phyloP scores from a whole-genome alignment of 106 monocot species.

The Chionographis japonica region DNA sequence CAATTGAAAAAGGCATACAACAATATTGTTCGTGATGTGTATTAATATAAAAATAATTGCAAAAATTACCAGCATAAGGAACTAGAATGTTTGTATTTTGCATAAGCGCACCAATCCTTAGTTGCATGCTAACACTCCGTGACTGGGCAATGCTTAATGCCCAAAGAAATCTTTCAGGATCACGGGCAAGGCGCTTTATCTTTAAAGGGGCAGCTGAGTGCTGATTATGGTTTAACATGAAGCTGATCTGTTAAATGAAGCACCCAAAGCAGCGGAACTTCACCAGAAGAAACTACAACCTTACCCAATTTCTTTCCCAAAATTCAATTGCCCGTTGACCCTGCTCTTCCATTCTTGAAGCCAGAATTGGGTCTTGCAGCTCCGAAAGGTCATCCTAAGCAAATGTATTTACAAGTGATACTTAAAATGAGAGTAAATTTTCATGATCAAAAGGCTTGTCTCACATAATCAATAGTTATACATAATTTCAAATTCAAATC shows the following conservation, averaged over 20 bases:
- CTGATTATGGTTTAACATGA: constrained; percentile 32
- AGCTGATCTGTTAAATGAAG: constrained; percentile 6
- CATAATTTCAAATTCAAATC: too few species aligned
- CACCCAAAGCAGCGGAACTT: constrained; percentile 6
- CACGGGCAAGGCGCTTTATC: constrained; percentile 83
- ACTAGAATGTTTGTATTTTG: constrained; percentile 80
- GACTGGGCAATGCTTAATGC: constrained; percentile 80
- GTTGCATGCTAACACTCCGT: constrained; percentile 54
- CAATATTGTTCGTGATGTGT: too few species aligned
- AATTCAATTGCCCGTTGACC: constrained; percentile 64
- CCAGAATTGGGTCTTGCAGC: constrained; percentile 67
- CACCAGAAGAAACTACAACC: not conserved
- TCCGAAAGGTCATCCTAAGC: constrained; percentile 78
- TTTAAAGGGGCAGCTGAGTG: constrained; percentile 80
- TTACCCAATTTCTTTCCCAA: constrained; percentile 97
- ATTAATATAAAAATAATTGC: not conserved
- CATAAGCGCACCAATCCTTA: constrained; percentile 76
- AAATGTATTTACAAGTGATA: constrained; percentile 8
- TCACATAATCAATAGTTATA: too few species aligned
- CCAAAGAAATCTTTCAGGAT: constrained; percentile 89
- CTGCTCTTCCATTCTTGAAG: constrained; percentile 54
- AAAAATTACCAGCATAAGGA: constrained; percentile 83
- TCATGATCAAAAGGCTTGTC: too few species aligned
- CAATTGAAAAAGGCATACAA: not conserved
- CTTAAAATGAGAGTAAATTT: not conserved